Conservation (phyloP, 2,329 filamentous ascomycete species). For the Cercospora sesami region DNA sequence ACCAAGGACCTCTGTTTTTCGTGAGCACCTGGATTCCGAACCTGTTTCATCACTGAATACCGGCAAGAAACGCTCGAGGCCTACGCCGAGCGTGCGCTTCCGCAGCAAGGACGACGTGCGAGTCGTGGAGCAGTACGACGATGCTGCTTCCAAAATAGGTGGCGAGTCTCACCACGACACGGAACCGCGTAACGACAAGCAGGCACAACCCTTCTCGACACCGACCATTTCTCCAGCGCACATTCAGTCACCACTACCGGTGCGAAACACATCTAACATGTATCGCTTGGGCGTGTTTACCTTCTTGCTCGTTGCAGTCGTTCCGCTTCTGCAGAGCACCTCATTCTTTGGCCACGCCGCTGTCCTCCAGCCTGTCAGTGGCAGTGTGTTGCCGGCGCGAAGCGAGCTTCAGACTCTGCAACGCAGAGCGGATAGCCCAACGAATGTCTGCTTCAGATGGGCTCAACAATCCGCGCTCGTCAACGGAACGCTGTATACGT, state of each 20-base stretch:
- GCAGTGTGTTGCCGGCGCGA: constrained; percentile 32
- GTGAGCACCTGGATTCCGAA: constrained; percentile 11
- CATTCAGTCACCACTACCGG: constrained; percentile 25
- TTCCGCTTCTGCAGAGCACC: constrained; percentile 34
- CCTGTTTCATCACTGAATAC: not conserved
- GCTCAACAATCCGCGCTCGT: constrained; percentile 66
- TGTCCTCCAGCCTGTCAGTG: constrained; percentile 36
- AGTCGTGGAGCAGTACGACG: constrained; percentile 28
- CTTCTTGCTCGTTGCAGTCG: constrained; percentile 31
- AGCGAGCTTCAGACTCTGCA: constrained; percentile 20
- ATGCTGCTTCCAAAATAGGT: constrained; percentile 23
- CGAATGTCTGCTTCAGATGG: constrained; percentile 65
- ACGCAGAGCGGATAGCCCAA: constrained; percentile 45
- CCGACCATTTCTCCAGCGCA: constrained; percentile 13
- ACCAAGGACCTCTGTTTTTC: constrained; percentile 15
- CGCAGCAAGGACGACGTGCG: constrained; percentile 35
- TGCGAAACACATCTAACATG: constrained; percentile 28
- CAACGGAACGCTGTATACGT: constrained; percentile 75
- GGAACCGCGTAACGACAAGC: not conserved
- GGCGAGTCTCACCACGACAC: constrained; percentile 15
- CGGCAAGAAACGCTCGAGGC: constrained; percentile 9
- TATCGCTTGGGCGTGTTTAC: constrained; percentile 32
- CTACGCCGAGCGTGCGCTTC: constrained; percentile 30
- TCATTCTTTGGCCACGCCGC: constrained; percentile 29
- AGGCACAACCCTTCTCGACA: not conserved